Evolutionary conservation across 495 filamentous ascomycete species (phyloP).

Genomic region (Immersiella caudata): DNA sequence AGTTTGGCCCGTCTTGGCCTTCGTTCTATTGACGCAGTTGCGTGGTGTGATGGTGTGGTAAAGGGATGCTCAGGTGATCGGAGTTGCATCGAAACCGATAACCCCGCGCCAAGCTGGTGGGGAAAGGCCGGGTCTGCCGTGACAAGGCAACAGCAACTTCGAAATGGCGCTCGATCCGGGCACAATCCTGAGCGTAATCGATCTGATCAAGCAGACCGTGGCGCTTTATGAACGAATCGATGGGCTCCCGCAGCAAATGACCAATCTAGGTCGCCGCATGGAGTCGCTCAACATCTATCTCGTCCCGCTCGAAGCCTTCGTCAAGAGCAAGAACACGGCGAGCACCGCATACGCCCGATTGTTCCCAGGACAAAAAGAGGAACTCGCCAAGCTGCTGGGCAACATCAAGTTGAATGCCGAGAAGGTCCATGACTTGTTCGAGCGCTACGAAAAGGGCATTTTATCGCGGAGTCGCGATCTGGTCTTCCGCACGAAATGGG

Average conservation of each 20-base stretch:
- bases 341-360: constrained; percentile 1
- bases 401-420: constrained; percentile 25
- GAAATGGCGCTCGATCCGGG: constrained; percentile 32
- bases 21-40: no score
- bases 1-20: no score
- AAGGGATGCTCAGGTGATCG: no score
- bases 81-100: no score
- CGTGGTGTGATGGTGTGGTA: no score
- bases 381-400: constrained; percentile 21
- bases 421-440: constrained; percentile 32
- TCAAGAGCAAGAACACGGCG: constrained; percentile 15
- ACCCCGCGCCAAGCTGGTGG: no score
- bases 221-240: constrained; percentile 29
- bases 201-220: constrained; percentile 26
- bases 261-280: constrained; percentile 28
- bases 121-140: no score
- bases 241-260: constrained; percentile 32
- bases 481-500: constrained; percentile 25
- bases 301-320: constrained; percentile 19
- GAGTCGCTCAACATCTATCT: constrained; percentile 26
- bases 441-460: constrained; percentile 34
- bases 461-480: constrained; percentile 27
- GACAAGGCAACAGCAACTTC: no score
- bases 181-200: constrained; percentile 31
- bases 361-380: constrained; percentile 21